Evolutionary conservation across 768 basidiomycete species (phyloP).

Genomic region (Tricholoma sp.): DNA sequence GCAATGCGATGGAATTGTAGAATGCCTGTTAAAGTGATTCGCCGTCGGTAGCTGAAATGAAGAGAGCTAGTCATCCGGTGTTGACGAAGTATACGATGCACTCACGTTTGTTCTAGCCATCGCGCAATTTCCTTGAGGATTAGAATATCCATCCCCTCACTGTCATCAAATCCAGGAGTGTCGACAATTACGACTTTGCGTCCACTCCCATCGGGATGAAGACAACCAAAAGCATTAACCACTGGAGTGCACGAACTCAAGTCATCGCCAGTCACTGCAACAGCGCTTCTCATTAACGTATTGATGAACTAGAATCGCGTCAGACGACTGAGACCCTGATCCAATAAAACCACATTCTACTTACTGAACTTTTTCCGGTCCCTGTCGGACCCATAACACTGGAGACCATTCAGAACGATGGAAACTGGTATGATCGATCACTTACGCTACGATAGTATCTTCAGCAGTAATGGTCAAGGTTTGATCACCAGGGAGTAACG

Average conservation of each 20-base stretch:
- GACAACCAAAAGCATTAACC: slow-evolving; percentile 13
- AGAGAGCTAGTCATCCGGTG: background rate
- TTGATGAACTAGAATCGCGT: slow-evolving; percentile 21
- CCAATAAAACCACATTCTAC: background rate
- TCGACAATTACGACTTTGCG: slow-evolving; percentile 20
- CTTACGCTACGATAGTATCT: slow-evolving; percentile 16
- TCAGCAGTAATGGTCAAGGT: background rate
- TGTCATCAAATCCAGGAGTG: slow-evolving; percentile 25
- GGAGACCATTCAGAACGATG: background rate
- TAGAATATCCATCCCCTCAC: slow-evolving; percentile 15
- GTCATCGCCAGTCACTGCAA: slow-evolving; percentile 12
- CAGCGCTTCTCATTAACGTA: slow-evolving; percentile 5
- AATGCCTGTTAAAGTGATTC: background rate
- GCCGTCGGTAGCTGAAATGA: background rate
- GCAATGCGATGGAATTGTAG: background rate
- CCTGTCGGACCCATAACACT: slow-evolving; percentile 27
- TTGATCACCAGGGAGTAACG: background rate
- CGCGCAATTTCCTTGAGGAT: slow-evolving; percentile 19
- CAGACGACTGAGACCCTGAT: background rate
- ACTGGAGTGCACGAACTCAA: slow-evolving; percentile 18
- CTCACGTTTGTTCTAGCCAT: slow-evolving; percentile 23
- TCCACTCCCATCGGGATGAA: slow-evolving; percentile 13
- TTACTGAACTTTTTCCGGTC: slow-evolving; percentile 24
- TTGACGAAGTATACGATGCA: background rate
- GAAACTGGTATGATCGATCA: too few species aligned